These are phyloP conservation scores for Beauveria brongniartii DNA, from an alignment of 2,329 filamentous ascomycete genomes.

Conservation along the genomic window DNA sequence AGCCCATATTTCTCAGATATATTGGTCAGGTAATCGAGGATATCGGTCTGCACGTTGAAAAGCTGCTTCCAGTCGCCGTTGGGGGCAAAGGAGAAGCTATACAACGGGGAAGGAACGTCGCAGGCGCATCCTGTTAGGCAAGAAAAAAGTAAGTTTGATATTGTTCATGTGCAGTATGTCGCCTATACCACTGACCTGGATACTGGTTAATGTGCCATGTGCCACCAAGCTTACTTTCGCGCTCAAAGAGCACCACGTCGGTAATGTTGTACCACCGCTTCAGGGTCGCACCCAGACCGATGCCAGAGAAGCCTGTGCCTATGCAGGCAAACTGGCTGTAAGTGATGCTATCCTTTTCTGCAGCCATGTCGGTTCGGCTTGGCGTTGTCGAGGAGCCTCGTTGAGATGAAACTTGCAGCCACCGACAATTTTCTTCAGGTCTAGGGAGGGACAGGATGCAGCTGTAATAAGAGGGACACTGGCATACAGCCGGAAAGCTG, in stretches of 20 bases:
- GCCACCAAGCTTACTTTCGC: constrained; percentile 48
- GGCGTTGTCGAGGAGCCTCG: background rate
- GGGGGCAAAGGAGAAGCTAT: constrained; percentile 52
- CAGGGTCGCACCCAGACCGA: constrained; percentile 52
- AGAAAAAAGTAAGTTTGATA: background rate
- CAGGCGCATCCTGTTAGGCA: constrained; percentile 35
- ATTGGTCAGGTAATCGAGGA: constrained; percentile 45
- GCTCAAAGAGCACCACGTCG: constrained; percentile 54
- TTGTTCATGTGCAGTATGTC: too few relatives aligned
- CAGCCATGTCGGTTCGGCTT: background rate
- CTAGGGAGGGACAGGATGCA: background rate
- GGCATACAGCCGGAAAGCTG: background rate
- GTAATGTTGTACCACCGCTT: constrained; percentile 49
- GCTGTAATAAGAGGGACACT: background rate
- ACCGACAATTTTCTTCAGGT: background rate
- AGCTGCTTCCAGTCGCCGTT: constrained; percentile 54
- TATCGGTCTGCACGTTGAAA: constrained; percentile 47
- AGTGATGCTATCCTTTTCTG: constrained; percentile 5
- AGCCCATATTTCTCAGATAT: constrained; percentile 41
- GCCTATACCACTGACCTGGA: constrained; percentile 32
- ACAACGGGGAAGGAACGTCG: constrained; percentile 51
- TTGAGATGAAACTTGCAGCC: background rate
- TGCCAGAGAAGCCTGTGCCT: constrained; percentile 54
- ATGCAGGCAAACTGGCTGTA: constrained; percentile 39
- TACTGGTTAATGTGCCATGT: constrained; percentile 59